phyloP scores from a whole-genome alignment of 2,329 filamentous ascomycete species.

The Colletotrichum chrysophilum region DNA sequence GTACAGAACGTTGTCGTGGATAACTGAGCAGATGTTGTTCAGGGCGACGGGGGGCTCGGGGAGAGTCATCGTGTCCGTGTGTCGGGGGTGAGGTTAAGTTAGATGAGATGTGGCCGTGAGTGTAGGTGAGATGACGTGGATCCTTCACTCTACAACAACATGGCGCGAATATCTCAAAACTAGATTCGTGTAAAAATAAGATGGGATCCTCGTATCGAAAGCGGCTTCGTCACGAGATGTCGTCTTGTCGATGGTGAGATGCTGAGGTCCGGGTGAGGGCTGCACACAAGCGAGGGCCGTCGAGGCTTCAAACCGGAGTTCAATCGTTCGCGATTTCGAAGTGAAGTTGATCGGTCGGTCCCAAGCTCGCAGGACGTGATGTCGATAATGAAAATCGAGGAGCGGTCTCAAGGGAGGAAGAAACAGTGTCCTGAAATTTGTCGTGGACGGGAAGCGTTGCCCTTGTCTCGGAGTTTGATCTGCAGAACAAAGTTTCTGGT shows the following conservation, averaged over 20 bases:
- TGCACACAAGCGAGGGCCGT: not conserved
- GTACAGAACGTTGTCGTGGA: constrained; percentile 84
- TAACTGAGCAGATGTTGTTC: constrained; percentile 79
- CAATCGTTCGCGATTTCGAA: not conserved
- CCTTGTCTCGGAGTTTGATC: constrained; percentile 26
- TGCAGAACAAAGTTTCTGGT: constrained; percentile 29
- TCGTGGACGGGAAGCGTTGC: not conserved
- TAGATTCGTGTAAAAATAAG: not conserved
- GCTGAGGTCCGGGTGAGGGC: not conserved
- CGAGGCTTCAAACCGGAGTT: not conserved
- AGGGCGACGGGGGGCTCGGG: constrained; percentile 74
- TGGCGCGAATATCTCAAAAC: not conserved
- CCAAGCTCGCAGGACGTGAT: not conserved
- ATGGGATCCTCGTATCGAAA: not conserved
- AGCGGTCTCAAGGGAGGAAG: constrained; percentile 1
- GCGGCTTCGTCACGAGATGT: not conserved
- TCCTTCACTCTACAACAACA: constrained; percentile 14
- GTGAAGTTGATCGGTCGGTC: not conserved
- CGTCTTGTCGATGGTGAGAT: not conserved
- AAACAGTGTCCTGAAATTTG: not conserved
- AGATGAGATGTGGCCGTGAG: not conserved
- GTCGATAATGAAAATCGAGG: constrained; percentile 12
- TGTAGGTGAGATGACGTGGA: not conserved
- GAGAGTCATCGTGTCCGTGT: constrained; percentile 64
- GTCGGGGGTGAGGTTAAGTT: not conserved